phyloP scores from a whole-genome alignment of 768 basidiomycete species.

The Phlebiopsis flavidoalba region DNA sequence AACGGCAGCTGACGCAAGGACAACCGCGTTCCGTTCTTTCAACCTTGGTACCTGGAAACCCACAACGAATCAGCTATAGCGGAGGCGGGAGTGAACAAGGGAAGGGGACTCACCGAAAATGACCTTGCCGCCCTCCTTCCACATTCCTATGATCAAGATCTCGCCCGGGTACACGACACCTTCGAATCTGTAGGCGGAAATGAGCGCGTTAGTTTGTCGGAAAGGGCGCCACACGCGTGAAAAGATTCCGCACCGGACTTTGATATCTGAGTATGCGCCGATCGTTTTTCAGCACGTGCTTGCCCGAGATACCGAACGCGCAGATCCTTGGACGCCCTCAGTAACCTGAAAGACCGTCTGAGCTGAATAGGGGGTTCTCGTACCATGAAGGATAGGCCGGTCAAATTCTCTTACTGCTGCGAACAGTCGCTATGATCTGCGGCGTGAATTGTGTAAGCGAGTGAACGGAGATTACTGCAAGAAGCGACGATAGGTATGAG shows the following conservation, averaged over 20 bases:
- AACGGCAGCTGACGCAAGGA: constrained; percentile 76
- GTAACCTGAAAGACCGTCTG: background rate
- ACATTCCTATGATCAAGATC: constrained; percentile 95
- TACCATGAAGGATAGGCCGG: constrained; percentile 78
- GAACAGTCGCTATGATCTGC: constrained; percentile 90
- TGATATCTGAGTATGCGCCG: constrained; percentile 90
- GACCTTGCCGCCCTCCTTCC: constrained; percentile 91
- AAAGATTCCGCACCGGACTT: constrained; percentile 67
- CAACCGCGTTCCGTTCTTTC: constrained; percentile 74
- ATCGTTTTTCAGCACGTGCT: constrained; percentile 87
- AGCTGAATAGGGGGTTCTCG: background rate
- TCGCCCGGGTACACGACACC: constrained; percentile 94
- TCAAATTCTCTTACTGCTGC: constrained; percentile 95
- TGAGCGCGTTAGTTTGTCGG: constrained; percentile 4
- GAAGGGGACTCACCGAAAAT: constrained; percentile 70
- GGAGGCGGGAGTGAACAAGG: background rate
- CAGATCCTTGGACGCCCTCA: constrained; percentile 55
- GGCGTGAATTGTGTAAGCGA: background rate
- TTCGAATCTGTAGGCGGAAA: constrained; percentile 54
- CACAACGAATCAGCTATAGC: background rate
- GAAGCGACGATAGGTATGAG: background rate
- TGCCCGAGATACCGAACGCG: constrained; percentile 88
- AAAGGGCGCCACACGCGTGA: background rate
- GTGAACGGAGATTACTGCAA: background rate
- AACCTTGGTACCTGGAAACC: constrained; percentile 68